A percentile compares a stretch with the other conserved stretches of the same genome.
These are phyloP conservation scores for Kappamyces sp. DNA, from an alignment of 192 early-diverging fungal species.

Conservation along the genomic window DNA sequence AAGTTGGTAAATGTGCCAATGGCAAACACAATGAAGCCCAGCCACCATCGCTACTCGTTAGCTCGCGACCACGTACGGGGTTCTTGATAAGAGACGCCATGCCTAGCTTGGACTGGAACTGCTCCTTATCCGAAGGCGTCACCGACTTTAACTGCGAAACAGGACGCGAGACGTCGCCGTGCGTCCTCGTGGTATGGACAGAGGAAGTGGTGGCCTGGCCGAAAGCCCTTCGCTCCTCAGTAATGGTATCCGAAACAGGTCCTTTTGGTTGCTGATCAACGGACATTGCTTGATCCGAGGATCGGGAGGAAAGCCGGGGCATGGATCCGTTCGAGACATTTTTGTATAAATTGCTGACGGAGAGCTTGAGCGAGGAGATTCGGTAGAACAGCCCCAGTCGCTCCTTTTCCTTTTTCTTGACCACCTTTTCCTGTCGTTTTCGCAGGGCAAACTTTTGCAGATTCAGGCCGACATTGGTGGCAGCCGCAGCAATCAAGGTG, in stretches of 20 bases:
- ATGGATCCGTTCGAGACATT: constrained; percentile 7
- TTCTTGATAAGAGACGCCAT: constrained; percentile 29
- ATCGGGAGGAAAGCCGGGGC: too few relatives aligned
- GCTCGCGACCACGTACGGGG: constrained; percentile 22
- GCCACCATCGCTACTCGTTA: constrained; percentile 44
- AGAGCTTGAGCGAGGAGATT: not conserved
- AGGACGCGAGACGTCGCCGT: too few relatives aligned
- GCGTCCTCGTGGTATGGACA: not conserved
- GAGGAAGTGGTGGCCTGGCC: not conserved
- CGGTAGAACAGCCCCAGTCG: constrained; percentile 1
- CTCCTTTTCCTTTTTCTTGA: constrained; percentile 24
- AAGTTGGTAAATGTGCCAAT: constrained; percentile 69
- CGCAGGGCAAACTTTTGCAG: constrained; percentile 72
- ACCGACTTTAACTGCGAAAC: not conserved
- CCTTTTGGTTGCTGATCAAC: not conserved
- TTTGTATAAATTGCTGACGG: constrained; percentile 9
- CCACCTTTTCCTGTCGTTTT: constrained; percentile 50
- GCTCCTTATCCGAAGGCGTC: constrained; percentile 13
- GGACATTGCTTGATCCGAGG: too few relatives aligned
- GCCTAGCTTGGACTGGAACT: constrained; percentile 30
- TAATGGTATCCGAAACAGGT: not conserved
- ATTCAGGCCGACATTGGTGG: constrained; percentile 72
- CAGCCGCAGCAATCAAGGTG: constrained; percentile 57
- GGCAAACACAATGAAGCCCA: constrained; percentile 65
- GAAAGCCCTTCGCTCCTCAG: not conserved